phyloP scores from a whole-genome alignment of 805 yeast genomes.

The Zygotorulaspora florentina region DNA sequence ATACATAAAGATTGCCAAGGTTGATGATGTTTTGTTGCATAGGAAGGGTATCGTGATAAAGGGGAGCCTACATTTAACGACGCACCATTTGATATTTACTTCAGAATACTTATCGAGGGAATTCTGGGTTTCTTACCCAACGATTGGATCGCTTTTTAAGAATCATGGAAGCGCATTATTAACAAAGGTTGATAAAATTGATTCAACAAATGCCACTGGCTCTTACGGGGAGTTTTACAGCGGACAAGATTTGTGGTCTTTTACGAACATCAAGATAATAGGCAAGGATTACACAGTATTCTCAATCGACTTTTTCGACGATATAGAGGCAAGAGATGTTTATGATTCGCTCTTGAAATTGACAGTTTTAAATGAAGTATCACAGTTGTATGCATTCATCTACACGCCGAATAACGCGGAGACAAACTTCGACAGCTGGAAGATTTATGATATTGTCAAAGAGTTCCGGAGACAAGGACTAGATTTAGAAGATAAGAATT shows the following conservation, averaged over 20 bases:
- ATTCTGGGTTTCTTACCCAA: constrained; percentile 89
- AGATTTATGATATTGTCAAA: constrained; percentile 50
- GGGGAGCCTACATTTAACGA: constrained; percentile 66
- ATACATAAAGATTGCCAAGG: constrained; percentile 50
- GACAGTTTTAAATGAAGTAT: constrained; percentile 50
- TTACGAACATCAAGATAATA: constrained; percentile 59
- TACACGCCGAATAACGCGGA: constrained; percentile 77
- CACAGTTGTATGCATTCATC: constrained; percentile 72
- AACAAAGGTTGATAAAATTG: constrained; percentile 19
- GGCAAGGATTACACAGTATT: constrained; percentile 84
- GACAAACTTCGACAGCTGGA: constrained; percentile 64
- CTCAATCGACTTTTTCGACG: constrained; percentile 66
- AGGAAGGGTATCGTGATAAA: constrained; percentile 51
- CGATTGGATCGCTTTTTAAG: constrained; percentile 59
- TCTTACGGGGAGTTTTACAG: constrained; percentile 11
- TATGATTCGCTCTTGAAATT: constrained; percentile 66
- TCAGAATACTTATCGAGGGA: constrained; percentile 46
- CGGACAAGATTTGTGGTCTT: constrained; percentile 33
- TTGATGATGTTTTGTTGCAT: constrained; percentile 49
- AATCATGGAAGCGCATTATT: constrained; percentile 48
- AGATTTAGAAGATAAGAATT: constrained; percentile 28
- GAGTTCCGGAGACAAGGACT: constrained; percentile 78
- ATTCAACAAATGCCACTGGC: background rate
- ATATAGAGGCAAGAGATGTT: constrained; percentile 60
- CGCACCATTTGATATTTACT: constrained; percentile 71